Percentiles rank a stretch among this genome's conserved stretches.
These are phyloP conservation scores for Talaromyces marneffei DNA, from an alignment of 2,329 filamentous ascomycete species.

Conservation along the genomic window DNA sequence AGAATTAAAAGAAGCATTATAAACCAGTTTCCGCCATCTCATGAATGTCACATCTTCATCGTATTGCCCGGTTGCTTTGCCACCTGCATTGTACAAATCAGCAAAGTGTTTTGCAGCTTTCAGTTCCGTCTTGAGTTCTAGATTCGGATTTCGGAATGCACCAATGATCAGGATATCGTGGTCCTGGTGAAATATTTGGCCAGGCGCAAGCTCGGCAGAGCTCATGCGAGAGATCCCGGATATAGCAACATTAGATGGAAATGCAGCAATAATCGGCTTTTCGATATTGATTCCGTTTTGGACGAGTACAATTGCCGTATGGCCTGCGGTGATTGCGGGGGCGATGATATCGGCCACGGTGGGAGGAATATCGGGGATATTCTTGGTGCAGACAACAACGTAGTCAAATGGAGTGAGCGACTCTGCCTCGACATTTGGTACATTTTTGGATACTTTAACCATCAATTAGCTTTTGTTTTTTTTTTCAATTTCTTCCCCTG, in stretches of 20 bases:
- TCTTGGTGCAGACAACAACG: slow-evolving; percentile 55
- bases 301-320: slow-evolving; percentile 49
- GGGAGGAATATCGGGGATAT: slow-evolving; percentile 50
- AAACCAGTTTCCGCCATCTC: slow-evolving; percentile 38
- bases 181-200: slow-evolving; percentile 49
- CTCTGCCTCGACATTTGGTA: slow-evolving; percentile 41
- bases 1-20: slow-evolving; percentile 47
- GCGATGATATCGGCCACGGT: slow-evolving; percentile 43
- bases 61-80: slow-evolving; percentile 40
- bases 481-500: background rate
- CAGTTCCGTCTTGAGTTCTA: slow-evolving; percentile 11
- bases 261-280: slow-evolving; percentile 44
- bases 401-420: slow-evolving; percentile 44
- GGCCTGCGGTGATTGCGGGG: slow-evolving; percentile 45
- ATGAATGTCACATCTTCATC: slow-evolving; percentile 25
- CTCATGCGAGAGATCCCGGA: slow-evolving; percentile 50
- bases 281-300: slow-evolving; percentile 59
- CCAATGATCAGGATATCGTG: slow-evolving; percentile 47
- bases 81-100: slow-evolving; percentile 42
- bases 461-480: background rate
- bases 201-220: slow-evolving; percentile 42
- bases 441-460: slow-evolving; percentile 39
- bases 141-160: slow-evolving; percentile 35
- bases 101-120: slow-evolving; percentile 42
- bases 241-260: slow-evolving; percentile 49